A percentile compares a stretch with the other conserved stretches of the same genome.
These are phyloP conservation scores for Eucalyptus leucophloia DNA, from an alignment of 345 rosid species.

Conservation along the genomic window DNA sequence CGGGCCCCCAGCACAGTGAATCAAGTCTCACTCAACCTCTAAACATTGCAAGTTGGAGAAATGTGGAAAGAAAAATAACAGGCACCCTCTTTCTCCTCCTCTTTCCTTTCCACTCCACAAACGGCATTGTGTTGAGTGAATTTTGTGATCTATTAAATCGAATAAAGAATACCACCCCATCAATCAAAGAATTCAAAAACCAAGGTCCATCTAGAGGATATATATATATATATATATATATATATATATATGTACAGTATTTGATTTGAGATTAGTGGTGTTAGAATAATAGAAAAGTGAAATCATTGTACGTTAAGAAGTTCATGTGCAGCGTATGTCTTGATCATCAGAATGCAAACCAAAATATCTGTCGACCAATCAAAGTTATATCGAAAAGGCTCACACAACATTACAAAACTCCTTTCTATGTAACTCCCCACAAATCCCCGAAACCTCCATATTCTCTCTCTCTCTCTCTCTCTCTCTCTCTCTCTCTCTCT, in stretches of 20 bases:
- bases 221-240: too few relatives aligned
- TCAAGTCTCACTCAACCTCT: not conserved
- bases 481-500: too few relatives aligned
- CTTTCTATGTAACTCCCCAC: too few relatives aligned
- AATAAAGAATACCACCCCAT: not conserved
- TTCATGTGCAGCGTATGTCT: not conserved
- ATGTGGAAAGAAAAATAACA: not conserved
- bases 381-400: not conserved
- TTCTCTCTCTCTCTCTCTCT: too few relatives aligned
- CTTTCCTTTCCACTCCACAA: not conserved
- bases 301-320: not conserved
- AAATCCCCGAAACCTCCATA: too few relatives aligned
- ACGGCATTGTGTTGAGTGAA: not conserved
- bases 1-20: not conserved
- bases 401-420: too few relatives aligned
- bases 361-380: not conserved
- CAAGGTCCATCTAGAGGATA: not conserved
- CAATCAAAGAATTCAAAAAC: not conserved
- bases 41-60: not conserved
- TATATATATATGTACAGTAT: too few relatives aligned
- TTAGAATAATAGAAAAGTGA: too few relatives aligned
- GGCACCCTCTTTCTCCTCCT: not conserved
- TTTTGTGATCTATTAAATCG: not conserved
- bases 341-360: not conserved
- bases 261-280: not conserved